Evolutionary conservation across 2,329 filamentous ascomycete genomes (phyloP), one percentile per base, ranked within the genome.

Genomic region (Botrytis galanthina): DNA sequence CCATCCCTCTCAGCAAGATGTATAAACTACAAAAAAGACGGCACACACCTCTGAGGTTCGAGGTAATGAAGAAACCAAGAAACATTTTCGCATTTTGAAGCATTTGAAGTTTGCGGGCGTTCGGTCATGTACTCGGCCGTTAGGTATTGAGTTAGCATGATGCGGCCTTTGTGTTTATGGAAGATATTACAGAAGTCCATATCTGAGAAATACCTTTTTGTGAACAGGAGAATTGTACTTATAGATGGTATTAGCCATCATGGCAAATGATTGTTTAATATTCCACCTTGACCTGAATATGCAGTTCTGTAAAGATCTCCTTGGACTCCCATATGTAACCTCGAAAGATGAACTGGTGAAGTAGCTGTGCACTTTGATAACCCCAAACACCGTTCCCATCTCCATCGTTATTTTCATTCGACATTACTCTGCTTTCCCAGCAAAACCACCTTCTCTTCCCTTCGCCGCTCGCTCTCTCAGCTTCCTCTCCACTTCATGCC

Each of bases 401-500:
- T 18, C 20, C 35, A 68, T 54, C 2, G 39, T 37, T 51, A 46
- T 57, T 18, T 26, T 29, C 35, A 42, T n/a, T 54, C 22, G 37
- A 26, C 29, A 71, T 71, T 37, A 60, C 12, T 69, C 68, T 72
- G 35, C 44, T 46, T 44, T 72, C n/a, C 61, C 61, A 44, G 22
- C n/a, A 66, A 29, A 42, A 9, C 37, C 71, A 5, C 62, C 59
- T 2, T 73, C 73, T 42, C 71, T 77, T 46, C 73, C 73, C 18
- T 63, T 77, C 68, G 73, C 73, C 44, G 78, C 77, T 70, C 77
- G 77, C 20, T 79, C 64, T 37, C 35, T 74, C 70, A 74, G 76
- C 74, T 79, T 77, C 9, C 75, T 74, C 68, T 77, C 75, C n/a
- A 77, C 78, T 72, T 78, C 77, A 69, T 61, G 60, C 18, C 60